These are phyloP conservation scores for Austroboletus festivus DNA, from an alignment of 768 basidiomycete genomes.

Conservation along the genomic window DNA sequence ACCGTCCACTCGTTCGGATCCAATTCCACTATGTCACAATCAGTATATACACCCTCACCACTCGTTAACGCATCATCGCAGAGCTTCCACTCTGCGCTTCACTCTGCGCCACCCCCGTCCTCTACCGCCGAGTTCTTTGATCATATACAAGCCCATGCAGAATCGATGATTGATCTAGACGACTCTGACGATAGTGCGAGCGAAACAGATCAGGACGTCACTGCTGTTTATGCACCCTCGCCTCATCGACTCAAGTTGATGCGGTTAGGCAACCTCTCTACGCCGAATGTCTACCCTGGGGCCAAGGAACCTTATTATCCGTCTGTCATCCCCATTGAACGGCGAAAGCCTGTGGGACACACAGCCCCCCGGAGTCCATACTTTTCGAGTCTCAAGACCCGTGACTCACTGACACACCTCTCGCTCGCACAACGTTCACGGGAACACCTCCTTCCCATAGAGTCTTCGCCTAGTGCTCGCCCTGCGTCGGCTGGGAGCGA, in stretches of 20 bases:
- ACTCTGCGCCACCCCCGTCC: conserved; percentile 61
- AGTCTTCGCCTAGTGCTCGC: conserved; percentile 10
- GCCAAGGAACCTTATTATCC: conserved; percentile 36
- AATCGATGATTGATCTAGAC: conserved; percentile 72
- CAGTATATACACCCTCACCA: conserved; percentile 15
- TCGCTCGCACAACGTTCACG: conserved; percentile 41
- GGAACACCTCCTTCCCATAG: conserved; percentile 33
- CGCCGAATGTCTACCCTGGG: conserved; percentile 55
- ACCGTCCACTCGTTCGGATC: conserved; percentile 33
- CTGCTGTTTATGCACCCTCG: conserved; percentile 25
- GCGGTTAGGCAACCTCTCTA: conserved; percentile 66
- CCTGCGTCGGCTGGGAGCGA: conserved; percentile 20
- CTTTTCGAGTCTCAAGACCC: conserved; percentile 44
- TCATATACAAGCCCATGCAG: conserved; percentile 63
- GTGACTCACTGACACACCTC: conserved; percentile 30
- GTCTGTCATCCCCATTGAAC: conserved; percentile 34
- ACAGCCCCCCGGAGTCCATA: conserved; percentile 41
- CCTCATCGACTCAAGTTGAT: conserved; percentile 45
- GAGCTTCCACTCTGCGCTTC: conserved; percentile 43
- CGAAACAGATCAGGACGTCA: conserved; percentile 39
- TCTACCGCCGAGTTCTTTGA: conserved; percentile 76
- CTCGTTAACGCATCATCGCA: conserved; percentile 48
- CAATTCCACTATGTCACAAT: conserved; percentile 22
- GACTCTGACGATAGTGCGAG: conserved; percentile 47
- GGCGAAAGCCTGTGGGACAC: conserved; percentile 53